Evolutionary conservation across 73 alveolate genomes (phyloP), one percentile per base, ranked within the genome.

Genomic region (Paramecium sexaurelia): DNA sequence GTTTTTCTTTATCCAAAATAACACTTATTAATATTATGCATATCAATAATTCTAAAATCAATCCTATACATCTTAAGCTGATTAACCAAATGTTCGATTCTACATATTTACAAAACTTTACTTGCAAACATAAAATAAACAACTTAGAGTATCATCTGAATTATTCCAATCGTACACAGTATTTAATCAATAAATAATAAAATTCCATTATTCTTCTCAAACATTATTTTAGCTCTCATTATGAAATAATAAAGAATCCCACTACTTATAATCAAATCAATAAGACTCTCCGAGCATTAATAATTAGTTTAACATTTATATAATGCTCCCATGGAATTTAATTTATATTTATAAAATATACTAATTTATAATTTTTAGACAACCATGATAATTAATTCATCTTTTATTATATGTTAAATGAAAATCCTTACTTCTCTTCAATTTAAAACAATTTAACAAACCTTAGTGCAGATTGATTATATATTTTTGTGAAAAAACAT

Each of bases 301-400:
- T 29, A 61, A 61, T 61, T 61, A 9, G 47, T 61, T 61, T 26
- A 29, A 61, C 83, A 61, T 61, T 61, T 61, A 32, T 61, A 61
- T 61, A 61, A 61, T 29, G 83, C 83, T 29, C 83, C 83, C 83
- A 61, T 61, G 11, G 39, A 61, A 61, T 61, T 61, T 13, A 61
- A 29, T 61, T 35, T 51, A 51, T 51, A 51, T 51, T 51, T 51
- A 51, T 51, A 51, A 17, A 51, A 15, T 51, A 51, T n/a, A n/a
- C n/a, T n/a, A n/a, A n/a, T n/a, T n/a, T n/a, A n/a, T n/a, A n/a
- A n/a, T n/a, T n/a, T n/a, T n/a, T n/a, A n/a, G n/a, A n/a, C n/a
- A n/a, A n/a, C n/a, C n/a, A n/a, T n/a, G n/a, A n/a, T n/a, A n/a
- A n/a, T n/a, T n/a, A n/a, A n/a, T n/a, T n/a, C n/a, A n/a, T n/a